Conservation (phyloP, 2,329 filamentous ascomycete species). For the Escovopsis sp. region DNA sequence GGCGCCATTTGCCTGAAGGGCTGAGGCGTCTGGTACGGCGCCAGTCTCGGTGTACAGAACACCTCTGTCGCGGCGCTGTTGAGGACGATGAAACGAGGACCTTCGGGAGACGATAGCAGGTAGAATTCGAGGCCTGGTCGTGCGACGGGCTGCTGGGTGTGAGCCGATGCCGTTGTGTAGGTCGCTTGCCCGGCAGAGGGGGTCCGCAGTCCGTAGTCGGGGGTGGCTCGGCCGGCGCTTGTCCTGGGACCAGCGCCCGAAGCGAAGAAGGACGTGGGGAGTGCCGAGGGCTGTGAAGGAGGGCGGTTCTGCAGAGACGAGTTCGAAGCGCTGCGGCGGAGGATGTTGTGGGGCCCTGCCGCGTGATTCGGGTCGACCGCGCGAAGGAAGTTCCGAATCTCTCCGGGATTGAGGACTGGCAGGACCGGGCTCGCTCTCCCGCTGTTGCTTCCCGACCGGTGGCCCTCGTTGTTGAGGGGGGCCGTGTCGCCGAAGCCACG, state of each 20-base stretch:
- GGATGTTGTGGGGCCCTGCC: slow-evolving; percentile 31
- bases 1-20: too few relatives aligned
- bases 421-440: slow-evolving; percentile 11
- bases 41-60: slow-evolving; percentile 32
- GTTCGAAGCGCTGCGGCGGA: slow-evolving; percentile 35
- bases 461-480: slow-evolving; percentile 6
- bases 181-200: slow-evolving; percentile 15
- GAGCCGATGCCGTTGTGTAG: slow-evolving; percentile 8
- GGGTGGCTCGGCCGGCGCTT: slow-evolving; percentile 32
- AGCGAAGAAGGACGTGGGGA: slow-evolving; percentile 24
- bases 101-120: slow-evolving; percentile 43
- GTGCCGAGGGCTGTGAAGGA: slow-evolving; percentile 24
- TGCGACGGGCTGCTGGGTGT: slow-evolving; percentile 8
- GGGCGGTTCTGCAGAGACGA: slow-evolving; percentile 24
- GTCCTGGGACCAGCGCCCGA: slow-evolving; percentile 21
- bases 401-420: not conserved
- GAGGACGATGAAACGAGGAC: slow-evolving; percentile 41
- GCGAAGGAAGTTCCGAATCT: slow-evolving; percentile 26
- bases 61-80: slow-evolving; percentile 32
- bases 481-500: slow-evolving; percentile 23
- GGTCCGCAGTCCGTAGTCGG: slow-evolving; percentile 24
- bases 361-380: slow-evolving; percentile 30
- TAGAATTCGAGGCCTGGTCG: slow-evolving; percentile 36
- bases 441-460: slow-evolving; percentile 11
- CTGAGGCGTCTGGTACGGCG: slow-evolving; percentile 9